Base-by-base conservation (phyloP, 2,329 filamentous ascomycete species). In the Hymenoscyphus albidus region DNA sequence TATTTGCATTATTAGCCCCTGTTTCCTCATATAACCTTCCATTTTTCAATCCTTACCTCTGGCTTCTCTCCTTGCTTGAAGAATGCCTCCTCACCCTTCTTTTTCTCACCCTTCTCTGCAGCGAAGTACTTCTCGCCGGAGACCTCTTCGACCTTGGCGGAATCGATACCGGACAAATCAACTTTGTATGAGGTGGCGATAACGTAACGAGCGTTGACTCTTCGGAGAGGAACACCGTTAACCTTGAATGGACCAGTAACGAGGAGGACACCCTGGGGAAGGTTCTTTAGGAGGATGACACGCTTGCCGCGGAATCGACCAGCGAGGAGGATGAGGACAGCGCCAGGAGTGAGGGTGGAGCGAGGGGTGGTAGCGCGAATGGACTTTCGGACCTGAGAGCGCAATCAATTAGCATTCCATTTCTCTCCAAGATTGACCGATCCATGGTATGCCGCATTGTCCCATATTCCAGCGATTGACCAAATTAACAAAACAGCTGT, bases 291-390 rank as follows among this genome's bases (percentile, higher is more conserved):
- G 83, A 98, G 93, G 78, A 99, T 87, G 78, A 99, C 95, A 80
- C 95, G 95, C 93, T 99, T 99, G 87, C 95, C 95, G 78, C 95
- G 94, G 92, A 98, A 99, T 79, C 95, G 95, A 78, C 95, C 95
- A 81, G 95, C 95, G 80, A 99, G 93, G 80, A 99, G 92, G 83
- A 99, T 99, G 80, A 99, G 91, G 80, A 99, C 87, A 80, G 93
- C 91, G 78, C 95, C 95, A 79, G 95, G 94, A 83, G 92, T 86
- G 78, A 99, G 93, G 74, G 92, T 90, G 79, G 90, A 82, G 80
- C 95, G 92, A 77, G 92, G 88, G 82, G 92, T 88, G 82, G 93
- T 90, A 77, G 93, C 85, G 79, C 91, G 93, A 81, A 94, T 80
- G 77, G 92, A 83, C 88, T 99, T 99, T 88, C 95, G 95, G 82